Evolutionary conservation across 805 yeast genomes (phyloP).

Genomic region (Lipomyces mesembrius): DNA sequence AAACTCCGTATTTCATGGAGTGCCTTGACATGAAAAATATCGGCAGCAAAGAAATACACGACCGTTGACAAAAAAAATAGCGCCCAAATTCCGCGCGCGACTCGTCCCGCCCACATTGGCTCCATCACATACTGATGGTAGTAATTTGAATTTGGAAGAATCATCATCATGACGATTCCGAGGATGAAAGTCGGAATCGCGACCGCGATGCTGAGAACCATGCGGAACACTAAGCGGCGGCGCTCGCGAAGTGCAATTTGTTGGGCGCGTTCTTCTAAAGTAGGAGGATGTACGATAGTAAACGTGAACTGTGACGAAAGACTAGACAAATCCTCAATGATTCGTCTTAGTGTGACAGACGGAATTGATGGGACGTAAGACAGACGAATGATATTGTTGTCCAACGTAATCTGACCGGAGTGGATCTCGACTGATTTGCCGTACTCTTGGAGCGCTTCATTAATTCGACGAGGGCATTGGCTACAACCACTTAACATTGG

Average conservation of each 20-base stretch:
- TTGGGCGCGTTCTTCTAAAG: constrained; percentile 67
- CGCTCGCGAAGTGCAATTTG: constrained; percentile 57
- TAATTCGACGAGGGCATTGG: constrained; percentile 66
- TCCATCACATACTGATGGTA: constrained; percentile 61
- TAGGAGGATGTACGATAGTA: constrained; percentile 56
- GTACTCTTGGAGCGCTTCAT: constrained; percentile 53
- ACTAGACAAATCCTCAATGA: constrained; percentile 56
- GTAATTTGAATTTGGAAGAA: constrained; percentile 51
- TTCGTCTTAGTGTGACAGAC: constrained; percentile 58
- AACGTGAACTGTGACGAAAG: constrained; percentile 56
- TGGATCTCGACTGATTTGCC: constrained; percentile 62
- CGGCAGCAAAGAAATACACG: constrained; percentile 74
- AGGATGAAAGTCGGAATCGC: constrained; percentile 72
- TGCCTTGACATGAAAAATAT: constrained; percentile 71
- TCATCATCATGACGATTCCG: constrained; percentile 71
- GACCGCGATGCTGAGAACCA: constrained; percentile 55
- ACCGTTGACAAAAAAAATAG: constrained; percentile 70
- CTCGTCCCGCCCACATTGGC: constrained; percentile 68
- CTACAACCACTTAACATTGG: constrained; percentile 12
- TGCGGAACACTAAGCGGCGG: constrained; percentile 51
- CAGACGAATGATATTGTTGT: constrained; percentile 63
- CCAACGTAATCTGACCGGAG: constrained; percentile 59
- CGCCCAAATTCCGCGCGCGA: constrained; percentile 66
- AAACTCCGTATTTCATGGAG: constrained; percentile 60
- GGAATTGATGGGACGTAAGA: constrained; percentile 67